Evolutionary conservation across 805 yeast species (phyloP).

Genomic region (Torulaspora maleeae): DNA sequence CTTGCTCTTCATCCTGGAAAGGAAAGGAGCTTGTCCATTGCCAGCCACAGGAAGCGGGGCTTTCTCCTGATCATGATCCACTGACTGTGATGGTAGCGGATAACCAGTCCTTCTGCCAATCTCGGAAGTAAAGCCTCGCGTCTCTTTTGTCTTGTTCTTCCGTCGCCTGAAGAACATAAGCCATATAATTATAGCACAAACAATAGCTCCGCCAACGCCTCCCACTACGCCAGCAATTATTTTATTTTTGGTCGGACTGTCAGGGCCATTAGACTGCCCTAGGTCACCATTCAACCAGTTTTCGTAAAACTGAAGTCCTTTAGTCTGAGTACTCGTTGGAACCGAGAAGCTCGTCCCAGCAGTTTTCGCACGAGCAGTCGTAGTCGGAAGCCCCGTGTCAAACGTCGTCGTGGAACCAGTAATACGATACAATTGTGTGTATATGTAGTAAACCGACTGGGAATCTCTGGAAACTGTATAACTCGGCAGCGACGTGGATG

Average conservation of each 20-base stretch:
- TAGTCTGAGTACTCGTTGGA: slow-evolving; percentile 22
- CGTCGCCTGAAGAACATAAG: slow-evolving; percentile 16
- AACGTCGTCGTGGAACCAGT: slow-evolving; percentile 20
- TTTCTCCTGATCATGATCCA: slow-evolving; percentile 8
- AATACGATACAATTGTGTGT: slow-evolving; percentile 17
- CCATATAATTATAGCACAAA: slow-evolving; percentile 22
- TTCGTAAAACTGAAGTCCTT: slow-evolving; percentile 23
- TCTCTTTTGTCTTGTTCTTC: slow-evolving; percentile 7
- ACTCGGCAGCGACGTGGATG: slow-evolving; percentile 8
- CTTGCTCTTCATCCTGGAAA: slow-evolving; percentile 7
- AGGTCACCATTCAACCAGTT: slow-evolving; percentile 23
- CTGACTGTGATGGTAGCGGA: slow-evolving; percentile 9
- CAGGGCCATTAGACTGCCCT: slow-evolving; percentile 5
- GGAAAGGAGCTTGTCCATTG: slow-evolving; percentile 3
- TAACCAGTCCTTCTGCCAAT: slow-evolving; percentile 21
- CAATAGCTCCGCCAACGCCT: slow-evolving; percentile 28
- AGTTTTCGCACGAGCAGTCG: slow-evolving; percentile 12
- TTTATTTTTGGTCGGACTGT: slow-evolving; percentile 14
- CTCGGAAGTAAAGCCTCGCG: slow-evolving; percentile 19
- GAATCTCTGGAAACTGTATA: slow-evolving; percentile 12
- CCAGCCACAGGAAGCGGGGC: neutral
- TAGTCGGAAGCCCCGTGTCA: slow-evolving; percentile 18
- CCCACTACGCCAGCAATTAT: slow-evolving; percentile 34
- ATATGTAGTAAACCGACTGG: slow-evolving; percentile 10
- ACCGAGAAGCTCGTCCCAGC: slow-evolving; percentile 18